These are phyloP conservation scores for Harrya chromipes DNA, from an alignment of 768 basidiomycete species.

Conservation along the genomic window DNA sequence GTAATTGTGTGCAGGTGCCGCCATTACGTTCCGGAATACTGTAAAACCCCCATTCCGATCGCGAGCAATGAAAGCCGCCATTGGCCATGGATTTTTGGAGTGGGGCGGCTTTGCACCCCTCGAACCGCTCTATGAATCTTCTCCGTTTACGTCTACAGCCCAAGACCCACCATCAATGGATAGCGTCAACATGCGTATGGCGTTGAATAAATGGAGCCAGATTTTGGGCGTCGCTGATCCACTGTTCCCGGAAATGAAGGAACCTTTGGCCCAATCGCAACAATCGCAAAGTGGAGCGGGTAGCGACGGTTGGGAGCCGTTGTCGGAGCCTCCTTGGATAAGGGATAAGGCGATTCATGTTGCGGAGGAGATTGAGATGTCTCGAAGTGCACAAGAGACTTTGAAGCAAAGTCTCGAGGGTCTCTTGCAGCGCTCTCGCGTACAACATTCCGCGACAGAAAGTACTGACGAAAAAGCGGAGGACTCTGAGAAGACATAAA, in stretches of 20 bases:
- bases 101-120: slow-evolving; percentile 33
- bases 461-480: not conserved
- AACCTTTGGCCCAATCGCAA: slow-evolving; percentile 1
- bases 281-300: not conserved
- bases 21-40: slow-evolving; percentile 21
- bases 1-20: slow-evolving; percentile 8
- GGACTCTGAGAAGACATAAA: not conserved
- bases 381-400: slow-evolving; percentile 9
- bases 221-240: slow-evolving; percentile 31
- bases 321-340: slow-evolving; percentile 17
- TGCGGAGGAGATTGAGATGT: slow-evolving; percentile 3
- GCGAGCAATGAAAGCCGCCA: slow-evolving; percentile 27
- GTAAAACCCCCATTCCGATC: slow-evolving; percentile 28
- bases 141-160: slow-evolving; percentile 23
- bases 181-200: slow-evolving; percentile 28
- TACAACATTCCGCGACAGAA: not conserved
- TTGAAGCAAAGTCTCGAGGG: slow-evolving; percentile 25
- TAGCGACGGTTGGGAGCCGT: slow-evolving; percentile 22
- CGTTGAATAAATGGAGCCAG: slow-evolving; percentile 34
- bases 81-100: slow-evolving; percentile 31
- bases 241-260: slow-evolving; percentile 30
- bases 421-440: slow-evolving; percentile 12
- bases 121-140: slow-evolving; percentile 27
- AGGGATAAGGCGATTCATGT: not conserved
- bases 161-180: slow-evolving; percentile 16